Evolutionary conservation across 2,329 filamentous ascomycete species (phyloP).

Genomic region (Stemphylium beticola): DNA sequence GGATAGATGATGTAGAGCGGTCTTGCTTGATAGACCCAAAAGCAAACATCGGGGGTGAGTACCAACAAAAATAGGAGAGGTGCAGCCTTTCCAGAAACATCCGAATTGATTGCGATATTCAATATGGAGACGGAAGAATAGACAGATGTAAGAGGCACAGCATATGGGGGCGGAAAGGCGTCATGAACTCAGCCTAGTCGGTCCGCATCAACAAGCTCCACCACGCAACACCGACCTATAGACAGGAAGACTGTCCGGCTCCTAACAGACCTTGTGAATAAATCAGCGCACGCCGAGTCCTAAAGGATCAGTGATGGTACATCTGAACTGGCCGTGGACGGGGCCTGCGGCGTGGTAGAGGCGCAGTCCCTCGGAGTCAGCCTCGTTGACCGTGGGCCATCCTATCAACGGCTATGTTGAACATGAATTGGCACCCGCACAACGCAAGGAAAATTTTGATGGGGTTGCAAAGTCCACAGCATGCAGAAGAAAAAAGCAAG

Average conservation of each 20-base stretch:
- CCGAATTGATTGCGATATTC: constrained; percentile 11
- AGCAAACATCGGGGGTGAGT: constrained; percentile 4
- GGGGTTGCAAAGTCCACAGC: constrained; percentile 1
- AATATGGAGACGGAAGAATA: constrained; percentile 14
- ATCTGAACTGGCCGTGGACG: constrained; percentile 2
- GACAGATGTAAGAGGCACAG: constrained; percentile 18
- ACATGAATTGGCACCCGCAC: constrained; percentile 7
- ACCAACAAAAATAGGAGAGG: constrained; percentile 6
- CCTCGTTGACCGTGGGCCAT: constrained; percentile 6
- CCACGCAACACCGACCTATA: constrained; percentile 12
- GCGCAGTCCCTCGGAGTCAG: constrained; percentile 1
- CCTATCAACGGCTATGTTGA: constrained; percentile 13
- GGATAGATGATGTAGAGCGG: neutral
- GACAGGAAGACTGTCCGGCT: constrained; percentile 11
- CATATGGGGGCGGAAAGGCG: constrained; percentile 18
- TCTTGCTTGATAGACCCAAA: neutral
- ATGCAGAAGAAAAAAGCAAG: constrained; percentile 3
- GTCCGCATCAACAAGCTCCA: constrained; percentile 1
- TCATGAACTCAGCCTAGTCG: constrained; percentile 14
- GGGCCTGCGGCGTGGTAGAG: constrained; percentile 1
- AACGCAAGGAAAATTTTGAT: neutral
- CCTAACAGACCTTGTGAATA: constrained; percentile 1
- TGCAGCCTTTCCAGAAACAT: constrained; percentile 5
- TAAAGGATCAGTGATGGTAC: neutral
- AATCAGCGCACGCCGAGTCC: constrained; percentile 8